Percentiles rank a stretch among this genome's conserved stretches.
Conservation (phyloP, 1,284 basidiomycete genomes). For the Naganishia liquefaciens region DNA sequence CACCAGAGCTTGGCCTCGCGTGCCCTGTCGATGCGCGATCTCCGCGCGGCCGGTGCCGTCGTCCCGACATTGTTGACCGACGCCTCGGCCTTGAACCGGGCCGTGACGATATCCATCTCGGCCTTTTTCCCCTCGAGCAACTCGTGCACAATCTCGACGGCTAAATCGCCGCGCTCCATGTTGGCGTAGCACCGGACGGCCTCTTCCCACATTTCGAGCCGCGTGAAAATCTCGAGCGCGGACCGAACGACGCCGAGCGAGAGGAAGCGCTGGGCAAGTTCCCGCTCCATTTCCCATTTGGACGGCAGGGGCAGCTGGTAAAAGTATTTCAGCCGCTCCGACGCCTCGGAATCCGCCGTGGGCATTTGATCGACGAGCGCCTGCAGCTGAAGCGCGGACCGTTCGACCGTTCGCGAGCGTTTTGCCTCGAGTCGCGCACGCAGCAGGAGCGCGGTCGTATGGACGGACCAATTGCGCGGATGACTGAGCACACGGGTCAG, state of each 20-base stretch:
- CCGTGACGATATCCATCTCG: constrained; percentile 73
- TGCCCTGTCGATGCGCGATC: constrained; percentile 62
- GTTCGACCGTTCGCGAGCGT: constrained; percentile 85
- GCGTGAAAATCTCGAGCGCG: constrained; percentile 86
- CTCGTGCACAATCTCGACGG: constrained; percentile 74
- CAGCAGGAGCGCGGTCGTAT: constrained; percentile 89
- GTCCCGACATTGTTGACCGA: constrained; percentile 38
- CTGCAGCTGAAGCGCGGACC: constrained; percentile 83
- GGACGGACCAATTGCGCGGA: constrained; percentile 87
- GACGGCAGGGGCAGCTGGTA: constrained; percentile 77
- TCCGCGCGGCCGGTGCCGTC: constrained; percentile 51
- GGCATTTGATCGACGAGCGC: constrained; percentile 94
- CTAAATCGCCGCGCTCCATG: constrained; percentile 75
- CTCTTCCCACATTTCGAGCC: constrained; percentile 96
- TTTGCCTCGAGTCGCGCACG: constrained; percentile 82
- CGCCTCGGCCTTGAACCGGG: constrained; percentile 60
- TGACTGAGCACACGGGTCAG: constrained; percentile 80
- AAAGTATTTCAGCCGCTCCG: constrained; percentile 75
- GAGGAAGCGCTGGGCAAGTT: constrained; percentile 78
- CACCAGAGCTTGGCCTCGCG: constrained; percentile 94
- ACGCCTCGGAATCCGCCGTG: constrained; percentile 63
- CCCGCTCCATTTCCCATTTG: constrained; percentile 86
- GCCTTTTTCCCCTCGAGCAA: constrained; percentile 77
- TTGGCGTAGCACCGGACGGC: constrained; percentile 80
- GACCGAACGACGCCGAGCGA: constrained; percentile 80